Conservation (phyloP, 2,329 filamentous ascomycete species). For the Pezicula radicicola region DNA sequence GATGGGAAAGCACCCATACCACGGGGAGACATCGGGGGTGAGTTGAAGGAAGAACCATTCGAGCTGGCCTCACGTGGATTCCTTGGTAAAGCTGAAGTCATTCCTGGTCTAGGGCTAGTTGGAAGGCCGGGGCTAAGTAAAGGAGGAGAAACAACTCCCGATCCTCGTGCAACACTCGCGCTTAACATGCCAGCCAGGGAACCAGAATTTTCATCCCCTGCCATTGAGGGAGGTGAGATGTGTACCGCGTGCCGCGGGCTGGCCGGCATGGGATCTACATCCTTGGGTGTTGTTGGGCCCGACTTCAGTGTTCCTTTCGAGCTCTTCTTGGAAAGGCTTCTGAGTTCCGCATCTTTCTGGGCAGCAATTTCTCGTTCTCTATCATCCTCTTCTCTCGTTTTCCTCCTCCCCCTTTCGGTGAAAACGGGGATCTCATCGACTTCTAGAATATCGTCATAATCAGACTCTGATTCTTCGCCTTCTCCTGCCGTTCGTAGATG, state of each 20-base stretch:
- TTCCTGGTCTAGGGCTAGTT: constrained; percentile 56
- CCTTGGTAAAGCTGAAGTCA: constrained; percentile 57
- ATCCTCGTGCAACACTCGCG: constrained; percentile 22
- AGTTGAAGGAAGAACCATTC: constrained; percentile 44
- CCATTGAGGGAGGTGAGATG: constrained; percentile 30
- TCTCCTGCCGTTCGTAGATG: constrained; percentile 40
- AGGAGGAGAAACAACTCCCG: constrained; percentile 33
- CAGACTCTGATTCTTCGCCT: constrained; percentile 69
- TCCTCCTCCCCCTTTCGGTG: constrained; percentile 67
- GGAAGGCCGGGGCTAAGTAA: constrained; percentile 60
- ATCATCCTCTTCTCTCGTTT: constrained; percentile 87
- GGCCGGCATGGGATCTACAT: constrained; percentile 34
- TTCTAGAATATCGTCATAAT: constrained; percentile 77
- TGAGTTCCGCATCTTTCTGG: constrained; percentile 63
- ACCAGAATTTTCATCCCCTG: constrained; percentile 35
- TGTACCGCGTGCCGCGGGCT: constrained; percentile 33
- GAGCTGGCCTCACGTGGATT: constrained; percentile 32
- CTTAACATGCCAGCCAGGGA: constrained; percentile 53
- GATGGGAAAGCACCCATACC: constrained; percentile 39
- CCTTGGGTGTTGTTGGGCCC: constrained; percentile 36
- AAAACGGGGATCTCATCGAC: constrained; percentile 58
- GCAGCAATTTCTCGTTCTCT: constrained; percentile 68
- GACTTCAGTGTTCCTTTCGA: constrained; percentile 50
- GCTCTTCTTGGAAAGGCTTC: constrained; percentile 73
- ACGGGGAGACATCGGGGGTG: constrained; percentile 68